phyloP scores from a whole-genome alignment of 116 monocot genomes.

The Zostera marina region DNA sequence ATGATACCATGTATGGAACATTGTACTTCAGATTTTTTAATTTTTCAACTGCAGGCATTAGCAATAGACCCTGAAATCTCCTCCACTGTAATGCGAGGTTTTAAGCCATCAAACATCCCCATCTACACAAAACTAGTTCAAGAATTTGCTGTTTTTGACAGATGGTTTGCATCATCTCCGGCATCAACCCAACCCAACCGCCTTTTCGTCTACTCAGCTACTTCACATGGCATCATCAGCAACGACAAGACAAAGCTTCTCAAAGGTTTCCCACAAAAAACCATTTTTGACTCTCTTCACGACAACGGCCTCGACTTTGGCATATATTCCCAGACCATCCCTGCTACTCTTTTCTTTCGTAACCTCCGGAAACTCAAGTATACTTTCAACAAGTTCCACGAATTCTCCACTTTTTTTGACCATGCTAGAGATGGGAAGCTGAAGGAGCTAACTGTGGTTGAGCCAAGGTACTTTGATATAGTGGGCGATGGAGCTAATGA shows the following conservation, averaged over 20 bases:
- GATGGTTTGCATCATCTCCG: constrained; percentile 68
- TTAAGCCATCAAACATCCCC: constrained; percentile 38
- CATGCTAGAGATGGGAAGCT: constrained; percentile 41
- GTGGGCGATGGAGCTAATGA: constrained; percentile 30
- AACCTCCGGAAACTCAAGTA: constrained; percentile 35
- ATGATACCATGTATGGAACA: not conserved
- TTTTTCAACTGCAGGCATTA: constrained; percentile 15
- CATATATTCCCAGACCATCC: constrained; percentile 58
- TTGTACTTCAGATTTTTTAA: not conserved
- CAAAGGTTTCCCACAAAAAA: constrained; percentile 52
- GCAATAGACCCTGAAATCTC: constrained; percentile 19
- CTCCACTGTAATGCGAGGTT: constrained; percentile 42
- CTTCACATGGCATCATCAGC: constrained; percentile 42
- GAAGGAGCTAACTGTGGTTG: constrained; percentile 38
- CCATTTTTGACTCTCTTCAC: constrained; percentile 75
- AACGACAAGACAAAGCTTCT: constrained; percentile 30
- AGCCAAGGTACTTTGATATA: constrained; percentile 65
- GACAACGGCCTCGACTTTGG: constrained; percentile 38
- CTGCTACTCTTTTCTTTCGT: constrained; percentile 53
- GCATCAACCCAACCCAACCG: constrained; percentile 77
- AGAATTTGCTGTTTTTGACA: constrained; percentile 64
- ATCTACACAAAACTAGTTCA: constrained; percentile 29
- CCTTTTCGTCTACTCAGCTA: constrained; percentile 70
- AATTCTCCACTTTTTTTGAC: constrained; percentile 26
- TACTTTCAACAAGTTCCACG: constrained; percentile 36